Percentiles rank a stretch among this genome's conserved stretches.
These are phyloP conservation scores for Pittosporum tobira DNA, from an alignment of 129 eudicot species.

Conservation along the genomic window DNA sequence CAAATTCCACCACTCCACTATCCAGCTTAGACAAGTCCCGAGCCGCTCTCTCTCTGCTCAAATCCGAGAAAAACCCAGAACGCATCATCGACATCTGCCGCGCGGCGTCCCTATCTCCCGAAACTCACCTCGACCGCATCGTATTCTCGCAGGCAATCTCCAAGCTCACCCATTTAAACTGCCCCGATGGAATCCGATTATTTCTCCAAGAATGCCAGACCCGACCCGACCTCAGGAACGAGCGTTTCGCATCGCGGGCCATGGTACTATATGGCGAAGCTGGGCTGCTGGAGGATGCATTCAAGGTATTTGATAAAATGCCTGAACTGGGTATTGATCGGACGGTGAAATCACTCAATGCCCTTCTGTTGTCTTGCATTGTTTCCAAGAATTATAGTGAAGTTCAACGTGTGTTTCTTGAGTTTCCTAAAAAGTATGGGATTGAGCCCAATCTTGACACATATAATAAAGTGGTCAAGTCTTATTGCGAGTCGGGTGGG, in stretches of 20 bases:
- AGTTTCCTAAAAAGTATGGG: conserved; percentile 59
- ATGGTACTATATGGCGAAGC: conserved; percentile 70
- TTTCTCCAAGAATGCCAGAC: conserved; percentile 49
- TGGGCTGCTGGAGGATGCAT: conserved; percentile 47
- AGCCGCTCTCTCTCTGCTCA: conserved; percentile 58
- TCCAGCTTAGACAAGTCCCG: conserved; percentile 56
- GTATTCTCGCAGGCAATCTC: conserved; percentile 63
- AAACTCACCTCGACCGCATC: conserved; percentile 64
- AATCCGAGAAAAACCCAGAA: conserved; percentile 62
- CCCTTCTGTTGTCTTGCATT: conserved; percentile 58
- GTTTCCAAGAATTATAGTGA: conserved; percentile 46
- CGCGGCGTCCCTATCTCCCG: conserved; percentile 73
- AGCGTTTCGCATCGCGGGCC: conserved; percentile 44
- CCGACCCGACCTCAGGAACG: conserved; percentile 55
- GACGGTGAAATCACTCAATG: conserved; percentile 51
- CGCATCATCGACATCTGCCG: conserved; percentile 67
- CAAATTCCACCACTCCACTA: conserved; percentile 50
- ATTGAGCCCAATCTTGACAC: conserved; percentile 55
- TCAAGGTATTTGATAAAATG: conserved; percentile 58
- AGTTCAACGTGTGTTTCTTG: conserved; percentile 49
- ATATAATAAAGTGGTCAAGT: conserved; percentile 64
- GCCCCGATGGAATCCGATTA: conserved; percentile 45
- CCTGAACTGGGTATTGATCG: conserved; percentile 38
- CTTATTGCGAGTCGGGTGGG: conserved; percentile 50
- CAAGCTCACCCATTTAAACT: conserved; percentile 44